Conservation (phyloP, 768 basidiomycete species). For the Leccinum subgranulosum region DNA sequence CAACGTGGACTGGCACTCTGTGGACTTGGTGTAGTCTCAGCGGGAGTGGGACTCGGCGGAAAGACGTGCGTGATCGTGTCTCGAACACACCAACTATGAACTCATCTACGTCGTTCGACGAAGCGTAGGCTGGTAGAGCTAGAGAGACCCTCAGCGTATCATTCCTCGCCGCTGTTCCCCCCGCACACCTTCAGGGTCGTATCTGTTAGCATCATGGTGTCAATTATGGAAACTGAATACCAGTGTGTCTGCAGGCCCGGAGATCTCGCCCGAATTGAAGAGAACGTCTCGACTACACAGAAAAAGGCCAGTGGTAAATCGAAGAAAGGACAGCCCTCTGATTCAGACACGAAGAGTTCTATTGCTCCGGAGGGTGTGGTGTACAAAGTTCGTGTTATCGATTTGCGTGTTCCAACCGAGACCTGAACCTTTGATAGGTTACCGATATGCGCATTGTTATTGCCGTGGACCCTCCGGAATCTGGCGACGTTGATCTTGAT, state of each 20-base stretch:
- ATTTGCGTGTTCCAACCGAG: not conserved
- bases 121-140: slow-evolving; percentile 78
- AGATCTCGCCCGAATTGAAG: slow-evolving; percentile 84
- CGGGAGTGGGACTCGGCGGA: slow-evolving; percentile 88
- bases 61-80: slow-evolving; percentile 61
- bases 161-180: slow-evolving; percentile 67
- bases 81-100: not conserved
- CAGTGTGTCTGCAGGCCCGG: slow-evolving; percentile 56
- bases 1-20: slow-evolving; percentile 80
- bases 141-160: slow-evolving; percentile 78
- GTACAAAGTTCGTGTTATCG: slow-evolving; percentile 56
- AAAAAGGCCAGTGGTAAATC: slow-evolving; percentile 44
- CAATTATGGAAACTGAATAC: slow-evolving; percentile 8
- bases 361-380: slow-evolving; percentile 73
- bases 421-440: slow-evolving; percentile 43
- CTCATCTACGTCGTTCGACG: slow-evolving; percentile 24
- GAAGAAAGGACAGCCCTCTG: slow-evolving; percentile 37
- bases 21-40: slow-evolving; percentile 63
- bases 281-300: slow-evolving; percentile 48
- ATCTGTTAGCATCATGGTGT: not conserved
- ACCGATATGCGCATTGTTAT: slow-evolving; percentile 80
- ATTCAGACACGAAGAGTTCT: slow-evolving; percentile 37
- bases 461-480: slow-evolving; percentile 66
- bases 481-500: slow-evolving; percentile 62
- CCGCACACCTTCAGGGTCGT: slow-evolving; percentile 80